Base-by-base conservation (phyloP, 2,329 filamentous ascomycete genomes). In the Rhytidhysteron rufulum region DNA sequence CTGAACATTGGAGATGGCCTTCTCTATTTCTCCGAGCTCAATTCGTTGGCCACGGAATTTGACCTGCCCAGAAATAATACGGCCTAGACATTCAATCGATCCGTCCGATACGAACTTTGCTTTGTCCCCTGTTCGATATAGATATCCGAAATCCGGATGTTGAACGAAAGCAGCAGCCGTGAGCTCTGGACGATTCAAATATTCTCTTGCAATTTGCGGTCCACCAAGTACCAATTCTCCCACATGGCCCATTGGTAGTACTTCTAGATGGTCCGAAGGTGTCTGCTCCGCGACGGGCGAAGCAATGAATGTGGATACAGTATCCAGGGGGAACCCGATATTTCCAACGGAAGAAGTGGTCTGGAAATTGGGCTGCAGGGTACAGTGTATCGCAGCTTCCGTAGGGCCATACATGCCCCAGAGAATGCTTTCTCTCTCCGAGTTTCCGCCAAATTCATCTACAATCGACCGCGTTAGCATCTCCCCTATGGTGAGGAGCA, bases 371-470 rank as follows among this genome's bases (percentile, higher is more conserved):
- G 82, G 70, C 48, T 88, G 83, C 4, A 93, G 65, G 1, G 88
- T 94, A 59, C 88, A 96, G 60, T 96, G 90, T 42, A 96, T 95
- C 0, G 89, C 82, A 6, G 88, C 88, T 67, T 96, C 90, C 0
- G 90, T 96, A 2, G 90, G 90, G 0, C 90, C 90, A 58, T 96
- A 96, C 88, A 95, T 95, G 24, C 83, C 90, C 77, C 88, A 90
- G 1, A 96, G 72, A 31, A 95, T 82, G 50, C 85, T 83, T 2
- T 70, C 59, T 6, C 65, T 66, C 1, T 57, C 57, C 0, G 63
- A 55, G 8, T 71, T 68, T 2, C 79, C 79, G 5, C 88, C 88
- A 70, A 93, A 96, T 57, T 94, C 88, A 25, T 79, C 69, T 17
- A 95, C 74, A 2, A 96, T 83, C 7, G 80, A 77, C 31, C 76